Evolutionary conservation across 75 land plant genomes (phyloP).

Genomic region (Pinus albicaulis): DNA sequence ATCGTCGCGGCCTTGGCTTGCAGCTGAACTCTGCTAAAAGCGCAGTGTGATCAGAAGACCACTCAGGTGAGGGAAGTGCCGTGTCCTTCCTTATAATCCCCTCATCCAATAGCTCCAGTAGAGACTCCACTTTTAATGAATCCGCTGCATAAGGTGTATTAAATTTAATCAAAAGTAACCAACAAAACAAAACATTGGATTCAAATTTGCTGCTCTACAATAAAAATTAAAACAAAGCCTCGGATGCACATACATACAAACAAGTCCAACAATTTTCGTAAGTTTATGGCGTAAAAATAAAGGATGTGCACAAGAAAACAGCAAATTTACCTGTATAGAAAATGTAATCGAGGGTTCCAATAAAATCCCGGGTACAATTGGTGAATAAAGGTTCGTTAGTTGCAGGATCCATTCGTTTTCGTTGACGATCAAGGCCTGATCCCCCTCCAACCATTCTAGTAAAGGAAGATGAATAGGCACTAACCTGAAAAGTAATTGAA

Average conservation of each 20-base stretch:
- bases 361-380: slow-evolving; percentile 32
- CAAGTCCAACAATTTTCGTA: neutral
- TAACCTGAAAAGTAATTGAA: slow-evolving; percentile 16
- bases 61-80: slow-evolving; percentile 16
- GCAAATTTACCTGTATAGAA: slow-evolving; percentile 28
- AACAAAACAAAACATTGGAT: neutral
- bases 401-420: slow-evolving; percentile 20
- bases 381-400: slow-evolving; percentile 32
- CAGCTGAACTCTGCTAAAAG: slow-evolving; percentile 15
- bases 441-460: slow-evolving; percentile 27
- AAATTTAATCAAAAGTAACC: neutral
- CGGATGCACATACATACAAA: neutral
- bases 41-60: slow-evolving; percentile 19
- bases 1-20: slow-evolving; percentile 5
- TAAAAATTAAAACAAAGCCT: neutral
- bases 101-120: slow-evolving; percentile 23
- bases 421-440: slow-evolving; percentile 16
- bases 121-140: slow-evolving; percentile 12
- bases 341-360: slow-evolving; percentile 32
- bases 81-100: slow-evolving; percentile 13
- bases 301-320: neutral
- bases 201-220: neutral
- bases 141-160: slow-evolving; percentile 8
- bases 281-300: neutral
- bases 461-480: slow-evolving; percentile 32